phyloP scores from a whole-genome alignment of 2,329 filamentous ascomycete genomes.

The Fusarium redolens region DNA sequence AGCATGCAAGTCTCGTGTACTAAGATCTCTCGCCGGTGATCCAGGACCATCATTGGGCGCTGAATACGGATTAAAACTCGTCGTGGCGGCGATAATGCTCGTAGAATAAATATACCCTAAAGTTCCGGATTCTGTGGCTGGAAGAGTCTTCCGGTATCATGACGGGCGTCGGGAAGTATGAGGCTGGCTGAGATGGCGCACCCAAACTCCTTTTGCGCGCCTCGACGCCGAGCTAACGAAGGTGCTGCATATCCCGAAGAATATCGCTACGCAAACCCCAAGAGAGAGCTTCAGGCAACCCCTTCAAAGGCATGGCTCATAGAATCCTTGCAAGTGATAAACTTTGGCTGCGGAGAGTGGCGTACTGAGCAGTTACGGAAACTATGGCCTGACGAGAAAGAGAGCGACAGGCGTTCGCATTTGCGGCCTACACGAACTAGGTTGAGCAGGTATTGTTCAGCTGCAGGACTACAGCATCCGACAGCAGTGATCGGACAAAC shows the following conservation, averaged over 20 bases:
- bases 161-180: too few species aligned
- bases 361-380: neutral
- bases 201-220: neutral
- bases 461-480: fast-evolving
- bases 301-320: fast-evolving
- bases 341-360: neutral
- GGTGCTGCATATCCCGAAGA: neutral
- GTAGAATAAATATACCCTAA: too few species aligned
- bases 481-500: too few species aligned
- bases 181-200: neutral
- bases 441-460: neutral
- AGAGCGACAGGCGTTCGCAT: neutral
- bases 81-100: too few species aligned
- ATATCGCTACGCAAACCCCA: neutral
- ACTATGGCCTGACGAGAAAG: neutral
- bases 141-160: too few species aligned
- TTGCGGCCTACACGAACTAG: neutral
- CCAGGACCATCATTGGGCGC: too few species aligned
- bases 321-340: too few species aligned
- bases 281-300: too few species aligned
- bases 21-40: too few species aligned
- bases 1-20: too few species aligned
- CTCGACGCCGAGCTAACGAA: neutral
- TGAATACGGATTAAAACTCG: too few species aligned
- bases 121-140: too few species aligned